Conservation (phyloP, 140 eudicot genomes). For the Oenanthe javanica region DNA sequence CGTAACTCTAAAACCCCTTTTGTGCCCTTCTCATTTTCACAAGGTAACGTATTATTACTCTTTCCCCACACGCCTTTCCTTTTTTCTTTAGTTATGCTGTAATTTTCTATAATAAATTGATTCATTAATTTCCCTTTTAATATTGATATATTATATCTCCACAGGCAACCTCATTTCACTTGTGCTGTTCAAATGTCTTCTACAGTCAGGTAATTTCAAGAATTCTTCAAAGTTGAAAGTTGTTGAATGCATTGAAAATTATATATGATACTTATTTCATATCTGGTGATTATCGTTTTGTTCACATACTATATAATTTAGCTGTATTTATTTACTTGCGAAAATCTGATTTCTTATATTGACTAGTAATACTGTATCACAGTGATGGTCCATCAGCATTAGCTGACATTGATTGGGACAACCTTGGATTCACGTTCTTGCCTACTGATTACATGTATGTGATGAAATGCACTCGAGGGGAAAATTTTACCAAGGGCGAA, state of each 20-base stretch:
- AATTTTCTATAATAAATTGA: neutral
- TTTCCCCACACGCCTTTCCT: neutral
- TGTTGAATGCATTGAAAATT: neutral
- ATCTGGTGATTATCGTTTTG: neutral
- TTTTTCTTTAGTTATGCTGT: neutral
- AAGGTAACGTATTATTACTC: constrained; percentile 7
- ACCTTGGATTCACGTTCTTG: constrained; percentile 66
- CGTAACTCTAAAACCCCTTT: neutral
- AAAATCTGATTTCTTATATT: constrained; percentile 4
- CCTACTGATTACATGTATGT: constrained; percentile 81
- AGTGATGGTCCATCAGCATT: constrained; percentile 34
- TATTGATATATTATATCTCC: constrained; percentile 5
- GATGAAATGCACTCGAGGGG: constrained; percentile 67
- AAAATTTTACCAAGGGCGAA: constrained; percentile 59
- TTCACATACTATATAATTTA: neutral
- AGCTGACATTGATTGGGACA: constrained; percentile 87
- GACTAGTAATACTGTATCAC: constrained; percentile 1
- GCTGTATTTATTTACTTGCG: neutral
- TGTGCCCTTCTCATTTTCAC: neutral
- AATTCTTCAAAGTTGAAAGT: neutral
- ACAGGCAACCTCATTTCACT: constrained; percentile 31
- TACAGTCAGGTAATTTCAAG: constrained; percentile 32
- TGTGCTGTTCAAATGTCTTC: constrained; percentile 37
- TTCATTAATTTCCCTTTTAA: neutral
- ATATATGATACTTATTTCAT: neutral